Conservation (phyloP, 768 basidiomycete species). For the Nidularia pulvinata region DNA sequence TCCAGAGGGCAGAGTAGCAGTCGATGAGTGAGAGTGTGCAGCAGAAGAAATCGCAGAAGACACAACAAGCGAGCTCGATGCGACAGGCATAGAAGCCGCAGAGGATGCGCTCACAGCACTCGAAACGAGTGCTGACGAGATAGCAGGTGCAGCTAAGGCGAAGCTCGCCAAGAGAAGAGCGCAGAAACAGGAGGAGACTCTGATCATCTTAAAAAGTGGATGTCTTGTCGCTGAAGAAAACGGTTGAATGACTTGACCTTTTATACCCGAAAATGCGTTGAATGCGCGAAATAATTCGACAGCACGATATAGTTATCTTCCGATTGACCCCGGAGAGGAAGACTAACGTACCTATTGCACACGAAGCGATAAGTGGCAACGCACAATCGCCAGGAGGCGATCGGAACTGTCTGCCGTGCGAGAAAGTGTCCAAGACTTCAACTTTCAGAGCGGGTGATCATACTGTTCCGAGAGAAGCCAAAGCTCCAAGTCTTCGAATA, state of each 20-base stretch:
- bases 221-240: neutral
- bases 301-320: too few species aligned
- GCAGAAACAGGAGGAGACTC: conserved; percentile 27
- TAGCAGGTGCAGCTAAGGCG: conserved; percentile 21
- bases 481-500: too few species aligned
- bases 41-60: conserved; percentile 11
- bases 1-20: conserved; percentile 24
- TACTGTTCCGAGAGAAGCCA: too few species aligned
- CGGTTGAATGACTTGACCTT: neutral
- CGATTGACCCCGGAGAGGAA: too few species aligned
- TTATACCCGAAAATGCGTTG: neutral
- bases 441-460: too few species aligned
- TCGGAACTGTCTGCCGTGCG: too few species aligned
- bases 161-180: conserved; percentile 28
- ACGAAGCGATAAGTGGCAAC: too few species aligned
- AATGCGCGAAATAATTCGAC: too few species aligned
- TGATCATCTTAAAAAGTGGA: conserved; percentile 26
- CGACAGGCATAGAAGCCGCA: neutral
- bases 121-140: conserved; percentile 10
- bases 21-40: conserved; percentile 10
- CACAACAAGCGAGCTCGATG: conserved; percentile 6
- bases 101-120: conserved; percentile 10
- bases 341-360: too few species aligned
- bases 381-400: too few species aligned
- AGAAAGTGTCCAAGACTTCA: too few species aligned